phyloP scores from a whole-genome alignment of 1,139 yeast species.

The Geotrichum europaeum region DNA sequence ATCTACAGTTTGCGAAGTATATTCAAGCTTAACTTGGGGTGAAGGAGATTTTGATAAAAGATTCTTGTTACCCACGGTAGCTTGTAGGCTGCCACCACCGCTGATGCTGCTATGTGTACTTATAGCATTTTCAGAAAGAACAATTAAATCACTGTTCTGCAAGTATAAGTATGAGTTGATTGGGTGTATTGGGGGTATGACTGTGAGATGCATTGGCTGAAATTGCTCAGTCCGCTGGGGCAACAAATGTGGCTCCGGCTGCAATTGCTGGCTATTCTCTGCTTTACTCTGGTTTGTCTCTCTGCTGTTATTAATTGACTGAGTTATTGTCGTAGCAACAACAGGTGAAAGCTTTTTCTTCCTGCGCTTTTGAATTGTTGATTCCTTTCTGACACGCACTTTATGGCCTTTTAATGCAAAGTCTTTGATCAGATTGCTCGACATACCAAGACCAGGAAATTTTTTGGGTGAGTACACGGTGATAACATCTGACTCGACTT shows the following conservation, averaged over 20 bases:
- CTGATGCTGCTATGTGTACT: not conserved
- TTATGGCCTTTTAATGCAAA: constrained; percentile 35
- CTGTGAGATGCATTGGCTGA: not conserved
- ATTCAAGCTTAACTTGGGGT: not conserved
- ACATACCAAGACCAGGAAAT: constrained; percentile 35
- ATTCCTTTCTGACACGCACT: constrained; percentile 34
- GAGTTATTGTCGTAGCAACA: not conserved
- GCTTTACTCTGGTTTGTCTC: not conserved
- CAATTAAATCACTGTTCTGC: not conserved
- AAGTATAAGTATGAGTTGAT: not conserved
- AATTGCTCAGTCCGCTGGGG: not conserved
- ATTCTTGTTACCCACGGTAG: not conserved
- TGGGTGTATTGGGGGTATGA: not conserved
- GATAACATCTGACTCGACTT: constrained; percentile 26
- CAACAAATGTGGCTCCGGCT: not conserved
- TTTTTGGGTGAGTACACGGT: constrained; percentile 36
- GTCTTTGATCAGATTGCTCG: constrained; percentile 33
- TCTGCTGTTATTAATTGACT: not conserved
- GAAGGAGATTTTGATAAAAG: not conserved
- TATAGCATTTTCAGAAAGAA: not conserved
- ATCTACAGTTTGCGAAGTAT: not conserved
- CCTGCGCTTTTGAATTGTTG: constrained; percentile 21
- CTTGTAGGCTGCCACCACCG: not conserved
- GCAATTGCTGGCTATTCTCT: not conserved
- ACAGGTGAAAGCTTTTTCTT: constrained; percentile 7